Evolutionary conservation across 352 stramenopile species (phyloP).

Genomic region (Detonula confervacea): DNA sequence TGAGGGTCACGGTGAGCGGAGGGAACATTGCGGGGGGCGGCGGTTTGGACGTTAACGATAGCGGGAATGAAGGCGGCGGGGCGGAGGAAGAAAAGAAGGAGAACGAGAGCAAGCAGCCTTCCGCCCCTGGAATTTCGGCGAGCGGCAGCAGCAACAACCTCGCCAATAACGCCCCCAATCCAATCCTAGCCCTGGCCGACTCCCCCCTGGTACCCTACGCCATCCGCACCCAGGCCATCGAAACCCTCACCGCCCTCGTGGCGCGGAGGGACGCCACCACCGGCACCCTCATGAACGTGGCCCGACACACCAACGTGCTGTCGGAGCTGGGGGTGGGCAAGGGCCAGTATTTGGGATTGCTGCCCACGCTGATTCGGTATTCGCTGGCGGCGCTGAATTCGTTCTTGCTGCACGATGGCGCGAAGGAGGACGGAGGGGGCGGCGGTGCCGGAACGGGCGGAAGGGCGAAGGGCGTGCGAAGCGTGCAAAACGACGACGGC

Average conservation of each 20-base stretch:
- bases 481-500: neutral
- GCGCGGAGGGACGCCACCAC: slow-evolving; percentile 62
- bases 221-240: slow-evolving; percentile 69
- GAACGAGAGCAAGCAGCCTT: too few species aligned
- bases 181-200: slow-evolving; percentile 55
- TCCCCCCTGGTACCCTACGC: slow-evolving; percentile 69
- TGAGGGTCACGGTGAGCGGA: slow-evolving; percentile 71
- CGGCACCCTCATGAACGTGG: slow-evolving; percentile 60
- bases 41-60: neutral
- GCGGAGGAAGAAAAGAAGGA: neutral
- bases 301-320: slow-evolving; percentile 78
- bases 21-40: slow-evolving; percentile 31
- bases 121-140: too few species aligned
- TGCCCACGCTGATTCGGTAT: slow-evolving; percentile 83
- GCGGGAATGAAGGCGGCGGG: neutral
- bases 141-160: too few species aligned
- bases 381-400: slow-evolving; percentile 76
- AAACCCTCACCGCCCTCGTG: slow-evolving; percentile 79
- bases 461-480: neutral
- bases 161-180: neutral
- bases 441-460: neutral
- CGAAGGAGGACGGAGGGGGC: neutral
- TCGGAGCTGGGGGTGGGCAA: slow-evolving; percentile 83
- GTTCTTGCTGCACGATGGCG: slow-evolving; percentile 49
- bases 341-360: slow-evolving; percentile 80